A percentile compares a stretch with the other conserved stretches of the same genome.
phyloP scores from a whole-genome alignment of 441 rosid genomes.

The Erodium texanum region DNA sequence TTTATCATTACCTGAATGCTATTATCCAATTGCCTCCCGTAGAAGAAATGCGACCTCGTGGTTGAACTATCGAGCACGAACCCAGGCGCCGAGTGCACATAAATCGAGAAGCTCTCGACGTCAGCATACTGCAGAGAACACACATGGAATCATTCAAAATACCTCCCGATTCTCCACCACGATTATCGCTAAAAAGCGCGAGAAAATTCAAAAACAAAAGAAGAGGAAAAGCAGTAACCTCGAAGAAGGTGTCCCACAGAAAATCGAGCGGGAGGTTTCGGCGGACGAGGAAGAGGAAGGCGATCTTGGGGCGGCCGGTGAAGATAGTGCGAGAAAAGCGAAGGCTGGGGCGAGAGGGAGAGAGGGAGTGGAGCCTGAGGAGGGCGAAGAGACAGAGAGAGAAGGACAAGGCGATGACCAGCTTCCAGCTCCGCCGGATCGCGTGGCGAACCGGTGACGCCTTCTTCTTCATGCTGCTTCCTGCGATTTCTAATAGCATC shows the following conservation, averaged over 20 bases:
- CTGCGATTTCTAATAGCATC: conserved; percentile 16
- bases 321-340: conserved; percentile 20
- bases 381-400: conserved; percentile 46
- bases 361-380: conserved; percentile 34
- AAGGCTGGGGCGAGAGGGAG: conserved; percentile 27
- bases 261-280: conserved; percentile 78
- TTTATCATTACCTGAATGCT: conserved; percentile 44
- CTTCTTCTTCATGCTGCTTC: conserved; percentile 38
- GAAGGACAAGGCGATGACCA: conserved; percentile 38
- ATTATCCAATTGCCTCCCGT: conserved; percentile 55
- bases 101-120: conserved; percentile 54
- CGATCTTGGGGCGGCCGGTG: conserved; percentile 58
- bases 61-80: conserved; percentile 61
- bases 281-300: conserved; percentile 66
- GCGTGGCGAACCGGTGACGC: conserved; percentile 25
- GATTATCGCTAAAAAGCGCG: conserved; percentile 8
- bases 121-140: conserved; percentile 39
- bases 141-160: not conserved
- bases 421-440: conserved; percentile 58
- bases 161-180: not conserved
- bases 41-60: conserved; percentile 60
- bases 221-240: conserved; percentile 30
- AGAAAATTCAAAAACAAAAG: not conserved
- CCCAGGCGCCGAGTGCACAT: conserved; percentile 72
- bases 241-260: conserved; percentile 73